Conservation (phyloP, 345 rosid species). For the Nephelium lappaceum region DNA sequence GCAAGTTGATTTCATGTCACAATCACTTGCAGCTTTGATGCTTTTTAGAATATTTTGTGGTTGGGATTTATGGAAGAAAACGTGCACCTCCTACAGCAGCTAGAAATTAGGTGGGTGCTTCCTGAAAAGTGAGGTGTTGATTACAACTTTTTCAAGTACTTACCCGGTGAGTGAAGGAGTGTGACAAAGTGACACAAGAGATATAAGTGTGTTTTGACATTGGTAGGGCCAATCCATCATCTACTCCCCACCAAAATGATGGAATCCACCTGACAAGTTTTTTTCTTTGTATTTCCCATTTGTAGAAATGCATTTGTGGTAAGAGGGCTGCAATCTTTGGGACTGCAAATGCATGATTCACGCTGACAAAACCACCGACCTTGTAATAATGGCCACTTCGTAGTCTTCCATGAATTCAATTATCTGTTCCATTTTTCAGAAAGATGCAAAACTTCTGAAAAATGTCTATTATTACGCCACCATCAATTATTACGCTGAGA, state of each 20-base stretch:
- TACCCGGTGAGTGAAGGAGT: background rate
- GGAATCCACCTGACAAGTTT: constrained; percentile 18
- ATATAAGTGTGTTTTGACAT: background rate
- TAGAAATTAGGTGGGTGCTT: constrained; percentile 12
- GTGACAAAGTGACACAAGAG: background rate
- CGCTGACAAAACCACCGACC: constrained; percentile 25
- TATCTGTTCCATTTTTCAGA: too few species aligned
- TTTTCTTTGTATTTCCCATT: constrained; percentile 9
- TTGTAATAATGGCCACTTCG: background rate
- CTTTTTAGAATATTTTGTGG: background rate
- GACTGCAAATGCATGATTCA: constrained; percentile 4
- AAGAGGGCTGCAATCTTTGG: background rate
- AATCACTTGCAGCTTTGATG: background rate
- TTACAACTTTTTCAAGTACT: background rate
- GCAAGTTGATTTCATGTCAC: background rate
- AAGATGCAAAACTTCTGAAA: too few species aligned
- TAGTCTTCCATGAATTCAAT: background rate
- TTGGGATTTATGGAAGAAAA: background rate
- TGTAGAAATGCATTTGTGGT: background rate
- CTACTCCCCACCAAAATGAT: constrained; percentile 24
- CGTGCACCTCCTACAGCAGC: background rate
- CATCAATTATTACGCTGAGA: too few species aligned
- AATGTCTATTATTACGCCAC: too few species aligned
- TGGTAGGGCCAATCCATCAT: constrained; percentile 18
- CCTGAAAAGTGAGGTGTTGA: constrained; percentile 7